Base-by-base conservation (phyloP, 371 early-diverging fungal species). In the Mortierella sp. region DNA sequence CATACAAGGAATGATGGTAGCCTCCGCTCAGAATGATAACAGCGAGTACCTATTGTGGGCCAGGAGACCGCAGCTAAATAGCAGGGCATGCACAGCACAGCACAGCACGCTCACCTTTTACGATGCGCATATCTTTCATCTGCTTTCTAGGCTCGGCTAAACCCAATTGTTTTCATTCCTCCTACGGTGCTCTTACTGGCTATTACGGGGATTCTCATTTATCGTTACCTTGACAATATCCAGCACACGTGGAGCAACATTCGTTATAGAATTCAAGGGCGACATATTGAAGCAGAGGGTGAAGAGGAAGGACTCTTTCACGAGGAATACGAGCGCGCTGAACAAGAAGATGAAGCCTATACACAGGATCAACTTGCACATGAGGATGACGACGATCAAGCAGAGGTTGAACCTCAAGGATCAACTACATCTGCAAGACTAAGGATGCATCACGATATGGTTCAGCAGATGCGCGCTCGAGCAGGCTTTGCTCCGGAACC, bases 371-470 rank as follows among this genome's bases (percentile, higher is more conserved):
- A 58, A 22, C 39, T 22, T 49, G 49, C 16, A 26, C 18, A 45
- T 12, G 61, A 32, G 10, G 39, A 37, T 11, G 78, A 63, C 1
- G 65, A 62, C 5, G 66, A 68, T 3, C 63, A 64, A 8, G 62
- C 40, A 20, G 68, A 75, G 9, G 47, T 47, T 10, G 76, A 70
- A 12, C 72, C 81, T 16, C 70, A 72, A 39, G 75, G 76, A 51
- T 66, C 81, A n/a, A 75, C 81, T 9, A 81, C 81, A 0, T 79
- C 80, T 24, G 76, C 81, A 20, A 54, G 81, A 18, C 32, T 81
- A 37, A 68, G 81, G 49, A 75, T 81, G 81, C 81, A 81, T 24
- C 81, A 81, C 59, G 81, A 81, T 35, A 81, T 81, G 81, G 76
- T 76, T 22, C 81, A 81, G 39, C 76, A 75, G 63, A 81, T 81